Percentiles rank a stretch among this genome's conserved stretches.
Evolutionary conservation across 768 basidiomycete genomes (phyloP).

Genomic region (Kwoniella botswanensis): DNA sequence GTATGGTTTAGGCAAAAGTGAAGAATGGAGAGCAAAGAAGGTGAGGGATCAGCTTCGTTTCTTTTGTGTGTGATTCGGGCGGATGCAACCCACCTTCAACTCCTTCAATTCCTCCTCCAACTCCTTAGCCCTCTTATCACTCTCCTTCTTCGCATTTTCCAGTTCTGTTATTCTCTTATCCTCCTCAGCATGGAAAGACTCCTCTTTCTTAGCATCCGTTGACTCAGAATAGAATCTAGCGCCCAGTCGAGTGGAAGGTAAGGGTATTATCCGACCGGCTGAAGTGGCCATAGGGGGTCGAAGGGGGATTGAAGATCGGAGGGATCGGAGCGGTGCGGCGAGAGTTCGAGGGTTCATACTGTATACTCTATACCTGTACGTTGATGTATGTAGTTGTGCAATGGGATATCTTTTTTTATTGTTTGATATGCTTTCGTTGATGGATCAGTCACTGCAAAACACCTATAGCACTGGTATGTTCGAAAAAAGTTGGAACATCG

Average conservation of each 20-base stretch:
- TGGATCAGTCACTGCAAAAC: not conserved
- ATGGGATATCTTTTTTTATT: not conserved
- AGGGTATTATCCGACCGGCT: slow-evolving; percentile 11
- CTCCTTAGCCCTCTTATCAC: slow-evolving; percentile 45
- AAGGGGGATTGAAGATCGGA: slow-evolving; percentile 27
- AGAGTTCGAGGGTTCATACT: slow-evolving; percentile 26
- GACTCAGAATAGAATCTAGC: slow-evolving; percentile 26
- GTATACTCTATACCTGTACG: not conserved
- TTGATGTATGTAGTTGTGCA: not conserved
- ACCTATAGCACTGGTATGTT: slow-evolving; percentile 1
- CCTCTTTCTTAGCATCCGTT: slow-evolving; percentile 29
- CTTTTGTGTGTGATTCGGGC: no score
- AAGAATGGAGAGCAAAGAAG: no score
- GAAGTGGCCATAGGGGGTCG: slow-evolving; percentile 13
- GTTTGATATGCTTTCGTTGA: not conserved
- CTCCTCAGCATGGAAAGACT: slow-evolving; percentile 22
- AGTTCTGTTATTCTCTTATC: slow-evolving; percentile 28
- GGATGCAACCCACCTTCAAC: slow-evolving; percentile 71
- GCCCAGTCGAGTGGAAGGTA: not conserved
- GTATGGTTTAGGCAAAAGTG: no score
- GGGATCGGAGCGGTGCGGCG: slow-evolving; percentile 25
- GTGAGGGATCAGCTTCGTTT: no score
- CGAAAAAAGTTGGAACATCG: slow-evolving; percentile 1
- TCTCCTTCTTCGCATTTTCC: slow-evolving; percentile 36
- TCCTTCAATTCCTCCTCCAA: slow-evolving; percentile 60